A percentile compares a stretch with the other conserved stretches of the same genome.
Evolutionary conservation across 768 basidiomycete species (phyloP).

Genomic region (Termitomyces sp.): DNA sequence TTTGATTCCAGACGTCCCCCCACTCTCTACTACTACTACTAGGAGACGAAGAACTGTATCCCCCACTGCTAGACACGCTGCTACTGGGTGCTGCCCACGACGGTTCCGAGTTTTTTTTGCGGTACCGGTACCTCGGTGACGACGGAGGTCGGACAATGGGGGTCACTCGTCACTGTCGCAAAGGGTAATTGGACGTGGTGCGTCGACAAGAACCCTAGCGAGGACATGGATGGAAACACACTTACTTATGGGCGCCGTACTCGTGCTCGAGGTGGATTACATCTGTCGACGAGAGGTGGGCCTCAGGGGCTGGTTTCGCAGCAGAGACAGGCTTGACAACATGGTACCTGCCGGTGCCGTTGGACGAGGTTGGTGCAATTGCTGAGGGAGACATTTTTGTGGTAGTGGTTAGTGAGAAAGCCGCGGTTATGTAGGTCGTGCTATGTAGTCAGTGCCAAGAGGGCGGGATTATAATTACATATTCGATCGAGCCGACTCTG

Average conservation of each 20-base stretch:
- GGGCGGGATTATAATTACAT: constrained; percentile 2
- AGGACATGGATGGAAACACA: constrained; percentile 13
- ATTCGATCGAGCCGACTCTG: constrained; percentile 2
- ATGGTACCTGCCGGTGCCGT: constrained; percentile 16
- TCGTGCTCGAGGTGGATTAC: constrained; percentile 79
- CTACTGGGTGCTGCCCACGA: constrained; percentile 5
- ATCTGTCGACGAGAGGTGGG: constrained; percentile 50
- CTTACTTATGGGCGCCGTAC: constrained; percentile 87
- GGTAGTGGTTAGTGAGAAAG: neutral
- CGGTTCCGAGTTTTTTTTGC: neutral
- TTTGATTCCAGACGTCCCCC: neutral
- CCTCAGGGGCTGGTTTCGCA: constrained; percentile 5
- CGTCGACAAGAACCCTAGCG: constrained; percentile 22
- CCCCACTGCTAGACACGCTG: constrained; percentile 10
- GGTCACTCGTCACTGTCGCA: constrained; percentile 17
- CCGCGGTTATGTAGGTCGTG: constrained; percentile 3
- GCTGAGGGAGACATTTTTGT: constrained; percentile 20
- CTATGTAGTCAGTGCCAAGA: constrained; percentile 9
- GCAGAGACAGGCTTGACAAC: constrained; percentile 9
- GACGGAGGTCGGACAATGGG: constrained; percentile 15
- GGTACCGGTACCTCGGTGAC: constrained; percentile 1
- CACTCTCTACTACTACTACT: constrained; percentile 1
- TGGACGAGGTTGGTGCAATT: constrained; percentile 12
- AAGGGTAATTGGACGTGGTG: constrained; percentile 19
- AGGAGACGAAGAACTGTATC: neutral